Percentiles rank a stretch among this genome's conserved stretches.
These are phyloP conservation scores for Allantophomopsis lycopodina DNA, from an alignment of 2,329 filamentous ascomycete genomes.

Conservation along the genomic window DNA sequence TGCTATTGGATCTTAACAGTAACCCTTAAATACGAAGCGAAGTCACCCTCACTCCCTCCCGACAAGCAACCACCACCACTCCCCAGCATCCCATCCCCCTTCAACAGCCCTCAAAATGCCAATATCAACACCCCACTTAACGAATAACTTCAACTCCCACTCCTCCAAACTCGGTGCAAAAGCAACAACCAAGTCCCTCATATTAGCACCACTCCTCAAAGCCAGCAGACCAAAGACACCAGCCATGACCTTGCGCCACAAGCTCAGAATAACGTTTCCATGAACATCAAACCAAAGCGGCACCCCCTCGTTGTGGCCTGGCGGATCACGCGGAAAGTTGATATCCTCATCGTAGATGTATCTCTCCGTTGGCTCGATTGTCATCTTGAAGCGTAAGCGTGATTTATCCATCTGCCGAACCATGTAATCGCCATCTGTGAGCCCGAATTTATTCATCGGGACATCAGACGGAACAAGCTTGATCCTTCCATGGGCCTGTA, in stretches of 20 bases:
- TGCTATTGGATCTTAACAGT: too few relatives aligned
- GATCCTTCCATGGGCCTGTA: slow-evolving; percentile 46
- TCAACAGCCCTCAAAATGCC: slow-evolving; percentile 33
- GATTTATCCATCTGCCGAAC: slow-evolving; percentile 53
- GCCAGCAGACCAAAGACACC: slow-evolving; percentile 49
- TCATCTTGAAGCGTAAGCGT: slow-evolving; percentile 50
- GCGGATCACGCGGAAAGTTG: slow-evolving; percentile 14
- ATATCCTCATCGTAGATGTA: slow-evolving; percentile 44
- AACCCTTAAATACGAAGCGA: neutral
- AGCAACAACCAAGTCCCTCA: slow-evolving; percentile 35
- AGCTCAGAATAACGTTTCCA: slow-evolving; percentile 37
- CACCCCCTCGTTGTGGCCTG: slow-evolving; percentile 26
- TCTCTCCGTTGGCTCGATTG: slow-evolving; percentile 38
- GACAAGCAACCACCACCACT: slow-evolving; percentile 57
- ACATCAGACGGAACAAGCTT: slow-evolving; percentile 37
- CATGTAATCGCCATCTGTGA: slow-evolving; percentile 58
- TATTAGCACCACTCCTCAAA: slow-evolving; percentile 42
- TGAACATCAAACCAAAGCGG: slow-evolving; percentile 65
- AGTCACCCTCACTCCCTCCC: slow-evolving; percentile 15
- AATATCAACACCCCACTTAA: slow-evolving; percentile 38
- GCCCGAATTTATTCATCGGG: slow-evolving; percentile 52
- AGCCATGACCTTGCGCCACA: slow-evolving; percentile 52
- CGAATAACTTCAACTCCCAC: slow-evolving; percentile 45
- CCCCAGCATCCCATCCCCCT: slow-evolving; percentile 30
- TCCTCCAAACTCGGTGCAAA: slow-evolving; percentile 44